These are phyloP conservation scores for Tuber indicum DNA, from an alignment of 495 filamentous ascomycete species.

Conservation along the genomic window DNA sequence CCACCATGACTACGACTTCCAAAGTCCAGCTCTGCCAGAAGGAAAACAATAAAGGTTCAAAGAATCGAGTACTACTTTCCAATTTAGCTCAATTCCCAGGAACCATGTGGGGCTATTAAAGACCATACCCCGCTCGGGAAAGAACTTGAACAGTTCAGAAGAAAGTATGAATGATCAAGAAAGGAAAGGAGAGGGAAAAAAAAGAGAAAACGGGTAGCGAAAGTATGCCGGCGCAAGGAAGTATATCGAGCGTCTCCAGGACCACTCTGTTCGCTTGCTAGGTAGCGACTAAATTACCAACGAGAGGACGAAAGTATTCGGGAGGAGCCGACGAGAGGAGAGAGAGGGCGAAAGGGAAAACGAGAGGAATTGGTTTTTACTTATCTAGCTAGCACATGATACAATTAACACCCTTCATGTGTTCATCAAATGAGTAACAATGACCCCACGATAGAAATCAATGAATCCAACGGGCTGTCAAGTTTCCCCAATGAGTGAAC, in stretches of 20 bases:
- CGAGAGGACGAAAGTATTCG: background rate
- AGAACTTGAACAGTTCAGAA: background rate
- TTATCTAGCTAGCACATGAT: conserved; percentile 5
- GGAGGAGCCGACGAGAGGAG: background rate
- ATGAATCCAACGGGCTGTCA: background rate
- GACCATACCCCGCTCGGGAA: background rate
- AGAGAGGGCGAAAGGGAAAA: background rate
- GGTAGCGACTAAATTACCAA: background rate
- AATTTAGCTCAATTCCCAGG: background rate
- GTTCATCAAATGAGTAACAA: conserved; percentile 1
- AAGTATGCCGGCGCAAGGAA: background rate
- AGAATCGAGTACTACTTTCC: background rate
- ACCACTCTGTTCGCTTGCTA: conserved; percentile 3
- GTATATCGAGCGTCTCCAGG: conserved; percentile 5
- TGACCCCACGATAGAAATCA: conserved; percentile 1
- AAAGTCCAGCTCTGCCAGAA: background rate
- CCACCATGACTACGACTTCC: background rate
- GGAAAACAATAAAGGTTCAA: background rate
- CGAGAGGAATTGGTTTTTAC: background rate
- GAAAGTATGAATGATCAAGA: background rate
- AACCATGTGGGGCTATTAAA: background rate
- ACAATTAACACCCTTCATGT: background rate
- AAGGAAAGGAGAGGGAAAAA: background rate
- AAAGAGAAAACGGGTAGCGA: background rate
- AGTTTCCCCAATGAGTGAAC: background rate